Evolutionary conservation across 192 early-diverging fungal genomes (phyloP).

Genomic region (Rhizophlyctis rosea): DNA sequence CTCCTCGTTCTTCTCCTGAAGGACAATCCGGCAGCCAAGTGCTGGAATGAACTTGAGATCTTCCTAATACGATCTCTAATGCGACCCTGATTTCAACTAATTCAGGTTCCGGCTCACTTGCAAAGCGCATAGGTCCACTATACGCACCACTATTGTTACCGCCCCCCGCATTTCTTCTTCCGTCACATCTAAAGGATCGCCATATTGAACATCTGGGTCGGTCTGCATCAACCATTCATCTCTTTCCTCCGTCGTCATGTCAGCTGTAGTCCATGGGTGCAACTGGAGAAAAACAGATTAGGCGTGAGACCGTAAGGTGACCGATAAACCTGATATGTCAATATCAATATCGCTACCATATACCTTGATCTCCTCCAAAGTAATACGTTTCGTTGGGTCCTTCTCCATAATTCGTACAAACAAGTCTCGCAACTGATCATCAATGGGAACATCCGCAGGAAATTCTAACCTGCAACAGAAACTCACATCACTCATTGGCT

Average conservation of each 20-base stretch:
- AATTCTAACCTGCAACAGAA: constrained; percentile 34
- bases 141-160: constrained; percentile 59
- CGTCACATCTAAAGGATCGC: constrained; percentile 66
- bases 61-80: constrained; percentile 33
- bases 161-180: constrained; percentile 75
- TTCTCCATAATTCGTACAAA: constrained; percentile 77
- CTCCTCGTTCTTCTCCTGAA: constrained; percentile 27
- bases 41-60: constrained; percentile 36
- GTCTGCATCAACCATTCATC: constrained; percentile 73
- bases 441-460: constrained; percentile 48
- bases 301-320: not conserved
- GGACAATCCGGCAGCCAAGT: constrained; percentile 24
- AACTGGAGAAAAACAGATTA: constrained; percentile 26
- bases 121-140: constrained; percentile 5
- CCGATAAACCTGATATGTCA: not conserved
- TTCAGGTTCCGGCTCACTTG: constrained; percentile 5
- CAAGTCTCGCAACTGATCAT: constrained; percentile 66
- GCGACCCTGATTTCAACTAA: constrained; percentile 13
- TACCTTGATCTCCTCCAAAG: constrained; percentile 83
- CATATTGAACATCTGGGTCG: constrained; percentile 64
- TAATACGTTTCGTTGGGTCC: constrained; percentile 78
- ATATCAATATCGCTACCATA: not conserved
- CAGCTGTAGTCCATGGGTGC: constrained; percentile 86
- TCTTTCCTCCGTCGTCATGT: constrained; percentile 56
- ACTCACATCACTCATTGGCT: not conserved